Conservation (phyloP, 495 filamentous ascomycete species). For the Aspergillus baeticus region DNA sequence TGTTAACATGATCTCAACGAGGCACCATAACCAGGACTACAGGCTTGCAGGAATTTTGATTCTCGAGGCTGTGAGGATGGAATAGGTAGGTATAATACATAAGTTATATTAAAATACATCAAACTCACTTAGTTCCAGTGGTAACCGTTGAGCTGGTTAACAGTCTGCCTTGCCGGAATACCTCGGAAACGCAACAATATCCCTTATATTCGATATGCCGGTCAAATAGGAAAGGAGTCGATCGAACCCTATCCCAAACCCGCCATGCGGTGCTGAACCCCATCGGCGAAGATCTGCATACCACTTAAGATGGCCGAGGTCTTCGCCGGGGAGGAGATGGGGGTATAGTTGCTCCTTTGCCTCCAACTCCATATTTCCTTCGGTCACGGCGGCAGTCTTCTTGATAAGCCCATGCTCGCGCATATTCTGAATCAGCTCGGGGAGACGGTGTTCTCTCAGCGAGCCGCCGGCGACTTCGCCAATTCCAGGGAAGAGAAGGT, state of each 20-base stretch:
- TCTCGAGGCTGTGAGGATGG: too few species aligned
- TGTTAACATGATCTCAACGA: too few species aligned
- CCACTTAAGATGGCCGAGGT: constrained; percentile 69
- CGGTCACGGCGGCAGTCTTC: constrained; percentile 4
- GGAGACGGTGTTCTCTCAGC: constrained; percentile 83
- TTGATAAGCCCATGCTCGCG: constrained; percentile 54
- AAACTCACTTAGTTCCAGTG: too few species aligned
- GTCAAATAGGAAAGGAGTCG: constrained; percentile 82
- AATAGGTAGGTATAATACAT: too few species aligned
- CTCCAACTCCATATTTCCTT: constrained; percentile 9
- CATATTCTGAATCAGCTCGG: constrained; percentile 73
- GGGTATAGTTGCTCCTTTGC: constrained; percentile 32
- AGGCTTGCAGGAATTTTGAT: too few species aligned
- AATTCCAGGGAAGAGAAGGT: constrained; percentile 85
- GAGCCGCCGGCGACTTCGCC: constrained; percentile 93
- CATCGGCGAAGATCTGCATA: constrained; percentile 93
- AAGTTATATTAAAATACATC: too few species aligned
- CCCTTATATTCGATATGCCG: constrained; percentile 80
- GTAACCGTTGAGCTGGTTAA: constrained; percentile 43
- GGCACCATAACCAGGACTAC: too few species aligned
- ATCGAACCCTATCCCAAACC: constrained; percentile 94
- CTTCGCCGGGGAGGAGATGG: constrained; percentile 40
- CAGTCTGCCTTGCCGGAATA: constrained; percentile 92
- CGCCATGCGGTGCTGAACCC: constrained; percentile 93
- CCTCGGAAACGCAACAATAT: constrained; percentile 85